These are phyloP conservation scores for Colletotrichum limetticola DNA, from an alignment of 2,329 filamentous ascomycete genomes.

Conservation along the genomic window DNA sequence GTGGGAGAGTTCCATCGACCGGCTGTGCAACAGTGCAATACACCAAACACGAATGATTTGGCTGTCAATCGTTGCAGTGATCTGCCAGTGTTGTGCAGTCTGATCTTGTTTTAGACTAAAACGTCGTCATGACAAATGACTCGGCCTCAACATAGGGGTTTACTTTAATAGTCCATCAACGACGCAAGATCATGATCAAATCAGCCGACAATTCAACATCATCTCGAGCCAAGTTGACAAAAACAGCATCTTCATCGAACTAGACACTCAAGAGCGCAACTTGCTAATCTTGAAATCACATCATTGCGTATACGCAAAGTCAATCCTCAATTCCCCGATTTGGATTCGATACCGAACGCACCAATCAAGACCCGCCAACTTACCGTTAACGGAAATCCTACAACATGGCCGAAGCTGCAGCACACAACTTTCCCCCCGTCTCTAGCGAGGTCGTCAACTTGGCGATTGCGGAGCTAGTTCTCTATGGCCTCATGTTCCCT, in stretches of 20 bases:
- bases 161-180: slow-evolving; percentile 10
- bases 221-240: background rate
- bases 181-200: background rate
- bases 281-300: background rate
- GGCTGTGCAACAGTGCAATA: slow-evolving; percentile 9
- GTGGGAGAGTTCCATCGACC: slow-evolving; percentile 1
- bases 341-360: background rate
- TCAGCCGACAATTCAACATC: background rate
- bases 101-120: slow-evolving; percentile 21
- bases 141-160: background rate
- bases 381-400: too few relatives aligned
- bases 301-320: background rate
- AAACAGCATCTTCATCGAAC: background rate
- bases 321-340: background rate
- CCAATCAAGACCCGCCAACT: background rate
- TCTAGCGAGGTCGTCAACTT: slow-evolving; percentile 27
- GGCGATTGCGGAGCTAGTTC: slow-evolving; percentile 38
- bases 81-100: background rate
- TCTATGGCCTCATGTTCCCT: slow-evolving; percentile 37
- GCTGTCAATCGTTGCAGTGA: slow-evolving; percentile 1
- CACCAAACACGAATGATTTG: slow-evolving; percentile 1
- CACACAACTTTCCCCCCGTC: slow-evolving; percentile 13
- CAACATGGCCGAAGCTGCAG: slow-evolving; percentile 7
- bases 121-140: slow-evolving; percentile 17
- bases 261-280: background rate